Evolutionary conservation across 176 grass and related monocot species (phyloP).

Genomic region (Eremochloa ophiuroides): DNA sequence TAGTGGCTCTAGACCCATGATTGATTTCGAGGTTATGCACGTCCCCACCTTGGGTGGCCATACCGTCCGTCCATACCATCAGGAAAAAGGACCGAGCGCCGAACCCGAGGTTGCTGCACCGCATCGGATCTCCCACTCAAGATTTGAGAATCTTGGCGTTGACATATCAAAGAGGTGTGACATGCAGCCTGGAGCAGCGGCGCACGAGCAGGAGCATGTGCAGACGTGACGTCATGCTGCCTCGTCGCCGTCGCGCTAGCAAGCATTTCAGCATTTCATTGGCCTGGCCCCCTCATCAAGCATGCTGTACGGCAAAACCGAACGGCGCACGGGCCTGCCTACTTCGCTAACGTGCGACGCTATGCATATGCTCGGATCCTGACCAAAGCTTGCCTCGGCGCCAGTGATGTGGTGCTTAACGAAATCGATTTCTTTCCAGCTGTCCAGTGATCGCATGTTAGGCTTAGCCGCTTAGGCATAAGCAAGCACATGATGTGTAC

Average conservation of each 20-base stretch:
- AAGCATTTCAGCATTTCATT: background rate
- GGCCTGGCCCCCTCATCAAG: background rate
- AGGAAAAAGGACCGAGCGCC: background rate
- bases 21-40: background rate
- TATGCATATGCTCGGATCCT: background rate
- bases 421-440: background rate
- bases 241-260: background rate
- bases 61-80: background rate
- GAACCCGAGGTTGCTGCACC: too few relatives aligned
- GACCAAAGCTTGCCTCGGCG: background rate
- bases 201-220: background rate
- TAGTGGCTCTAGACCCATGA: background rate
- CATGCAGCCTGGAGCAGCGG: background rate
- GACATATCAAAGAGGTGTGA: too few relatives aligned
- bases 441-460: background rate
- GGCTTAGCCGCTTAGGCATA: background rate
- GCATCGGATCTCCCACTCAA: background rate
- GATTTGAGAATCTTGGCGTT: background rate
- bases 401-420: background rate
- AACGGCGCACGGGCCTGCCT: background rate
- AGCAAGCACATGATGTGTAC: background rate
- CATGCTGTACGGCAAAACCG: background rate
- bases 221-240: background rate
- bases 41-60: too few relatives aligned
- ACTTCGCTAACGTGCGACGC: background rate